Evolutionary conservation across 495 filamentous ascomycete species (phyloP), one percentile per base, ranked within the genome.

Genomic region (Aspergillus nidulans): DNA sequence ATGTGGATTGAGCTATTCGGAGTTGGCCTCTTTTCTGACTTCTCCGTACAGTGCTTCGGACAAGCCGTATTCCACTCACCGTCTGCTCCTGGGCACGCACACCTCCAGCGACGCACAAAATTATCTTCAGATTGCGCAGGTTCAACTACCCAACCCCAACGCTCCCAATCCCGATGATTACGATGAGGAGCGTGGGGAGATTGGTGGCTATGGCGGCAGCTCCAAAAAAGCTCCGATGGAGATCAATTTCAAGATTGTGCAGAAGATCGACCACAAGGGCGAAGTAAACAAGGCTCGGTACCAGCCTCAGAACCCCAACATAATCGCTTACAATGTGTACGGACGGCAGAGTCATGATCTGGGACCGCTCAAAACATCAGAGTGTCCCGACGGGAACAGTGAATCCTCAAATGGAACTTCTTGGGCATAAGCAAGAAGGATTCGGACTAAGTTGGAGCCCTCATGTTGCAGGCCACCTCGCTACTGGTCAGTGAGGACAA

Each of bases 201-300:
- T 97, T 68, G 95, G 95, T 16, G 92, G 95, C 24, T 91, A 96
- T 68, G 92, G 91, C 15, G 75, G 77, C 46, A 73, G 69, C 46
- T 73, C 81, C 2, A 87, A 88, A 67, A 85, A 87, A 58, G 73
- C 83, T 19, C 74, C 78, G 8, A 87, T 89, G 71, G 77, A 81
- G 53, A 81, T 87, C 65, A 90, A 88, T 55, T 92, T 96, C 76
- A 86, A 85, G 43, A 87, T 97, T 61, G 84, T 89, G 28, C 95
- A 99, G 70, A 94, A 89, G 70, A 97, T 99, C 65, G 88, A 95
- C 60, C 95, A 99, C 69, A 89, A 90, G 20, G 89, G 89, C 28
- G 95, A 99, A 67, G 91, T 99, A 63, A 99, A 99, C 77, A 99
- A 97, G 71, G 95, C 95, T 1, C 84, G 95, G 54, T 97, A 97